Evolutionary conservation across 2,329 filamentous ascomycete genomes (phyloP), one percentile per base, ranked within the genome.

Genomic region (Lachnellula hyalina): DNA sequence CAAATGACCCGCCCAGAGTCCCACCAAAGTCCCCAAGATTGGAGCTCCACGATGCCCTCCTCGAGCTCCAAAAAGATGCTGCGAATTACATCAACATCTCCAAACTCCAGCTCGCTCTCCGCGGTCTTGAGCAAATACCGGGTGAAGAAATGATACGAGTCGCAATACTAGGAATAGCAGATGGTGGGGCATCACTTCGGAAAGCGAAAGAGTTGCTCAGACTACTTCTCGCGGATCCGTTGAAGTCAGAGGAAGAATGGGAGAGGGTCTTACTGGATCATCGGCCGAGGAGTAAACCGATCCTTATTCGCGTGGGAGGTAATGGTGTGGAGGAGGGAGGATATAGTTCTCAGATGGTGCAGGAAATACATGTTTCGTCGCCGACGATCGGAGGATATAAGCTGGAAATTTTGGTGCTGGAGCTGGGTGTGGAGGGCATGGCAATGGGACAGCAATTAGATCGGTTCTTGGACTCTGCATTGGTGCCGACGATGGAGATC

Each of bases 401-500:
- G 49, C 65, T 90, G 15, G 88, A 92, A 69, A 73, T 92, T 5
- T 67, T 86, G 9, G 66, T 85, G 23, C 75, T 80, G 66, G 74
- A 80, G 58, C 69, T 75, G 67, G 67, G 79, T 14, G 17, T 77
- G 0, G 68, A 83, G 17, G 74, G 77, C 48, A 71, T 78, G 2
- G 74, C 41, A 77, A 42, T 68, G 69, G 54, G 63, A 64, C 51
- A 63, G 14, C 71, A 21, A 53, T 72, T 46, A 68, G 77, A 51
- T 73, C 28, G 28, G 73, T 9, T 73, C 83, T 4, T 77, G 81
- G 86, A 92, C 58, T 77, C 82, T 0, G 75, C 92, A 12, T 78
- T 96, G n/a, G 86, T 90, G 17, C 91, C 91, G 2, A 79, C 78
- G 0, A 79, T 96, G 35, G 84, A 89, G 19, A 87, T 89, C 42